Percentiles rank a stretch among this genome's conserved stretches.
Evolutionary conservation across 1,284 basidiomycete genomes (phyloP).

Genomic region (Testicularia cyperi): DNA sequence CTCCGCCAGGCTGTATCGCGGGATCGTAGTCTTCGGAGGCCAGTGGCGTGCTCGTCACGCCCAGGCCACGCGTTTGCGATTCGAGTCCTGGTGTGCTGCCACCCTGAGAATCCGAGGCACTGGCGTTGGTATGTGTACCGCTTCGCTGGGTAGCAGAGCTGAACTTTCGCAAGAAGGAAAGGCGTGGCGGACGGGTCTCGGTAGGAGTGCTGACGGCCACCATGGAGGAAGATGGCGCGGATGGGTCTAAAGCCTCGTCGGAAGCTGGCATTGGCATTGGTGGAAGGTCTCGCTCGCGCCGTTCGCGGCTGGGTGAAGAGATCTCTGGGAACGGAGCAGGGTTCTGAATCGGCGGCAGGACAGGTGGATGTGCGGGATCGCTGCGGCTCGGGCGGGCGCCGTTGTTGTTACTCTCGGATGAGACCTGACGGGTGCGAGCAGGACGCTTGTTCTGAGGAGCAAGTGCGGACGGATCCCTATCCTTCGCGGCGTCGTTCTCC

Average conservation of each 20-base stretch:
- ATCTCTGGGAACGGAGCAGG: conserved; percentile 35
- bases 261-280: conserved; percentile 19
- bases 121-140: conserved; percentile 9
- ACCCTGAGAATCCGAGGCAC: conserved; percentile 9
- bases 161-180: conserved; percentile 36
- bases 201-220: conserved; percentile 17
- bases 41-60: conserved; percentile 4
- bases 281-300: conserved; percentile 26
- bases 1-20: conserved; percentile 22
- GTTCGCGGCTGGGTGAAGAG: not conserved
- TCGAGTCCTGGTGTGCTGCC: not conserved
- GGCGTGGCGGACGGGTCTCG: conserved; percentile 14
- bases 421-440: conserved; percentile 11
- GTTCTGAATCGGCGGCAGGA: conserved; percentile 43
- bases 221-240: conserved; percentile 2
- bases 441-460: conserved; percentile 11
- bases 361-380: conserved; percentile 24
- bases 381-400: conserved; percentile 10
- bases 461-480: not conserved
- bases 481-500: conserved; percentile 1
- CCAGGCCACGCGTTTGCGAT: not conserved
- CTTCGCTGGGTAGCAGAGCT: conserved; percentile 17
- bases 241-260: not conserved
- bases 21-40: conserved; percentile 23
- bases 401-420: no score